Evolutionary conservation across 768 basidiomycete species (phyloP).

Genomic region (Termitomyces sp.): DNA sequence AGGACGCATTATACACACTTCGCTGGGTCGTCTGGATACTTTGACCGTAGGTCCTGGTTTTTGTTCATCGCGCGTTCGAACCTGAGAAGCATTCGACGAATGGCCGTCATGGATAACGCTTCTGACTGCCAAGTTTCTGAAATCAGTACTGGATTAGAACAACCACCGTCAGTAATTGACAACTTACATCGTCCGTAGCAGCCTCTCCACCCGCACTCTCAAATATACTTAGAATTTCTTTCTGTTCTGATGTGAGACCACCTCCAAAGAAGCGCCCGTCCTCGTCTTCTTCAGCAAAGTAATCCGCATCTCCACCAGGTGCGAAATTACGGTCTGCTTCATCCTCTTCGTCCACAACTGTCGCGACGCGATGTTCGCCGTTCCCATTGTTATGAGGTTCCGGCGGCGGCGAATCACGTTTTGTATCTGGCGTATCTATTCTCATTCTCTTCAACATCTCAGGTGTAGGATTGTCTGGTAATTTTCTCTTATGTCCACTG

Average conservation of each 20-base stretch:
- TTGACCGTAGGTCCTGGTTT: conserved; percentile 95
- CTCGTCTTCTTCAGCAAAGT: conserved; percentile 86
- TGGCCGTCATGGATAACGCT: conserved; percentile 59
- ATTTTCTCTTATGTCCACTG: conserved; percentile 62
- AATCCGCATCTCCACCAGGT: conserved; percentile 85
- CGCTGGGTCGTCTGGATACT: conserved; percentile 86
- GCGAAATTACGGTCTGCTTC: conserved; percentile 54
- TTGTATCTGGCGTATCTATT: conserved; percentile 34
- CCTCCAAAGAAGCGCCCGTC: conserved; percentile 94
- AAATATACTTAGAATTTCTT: conserved; percentile 93
- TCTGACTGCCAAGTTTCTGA: conserved; percentile 40
- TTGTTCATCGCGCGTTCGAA: conserved; percentile 90
- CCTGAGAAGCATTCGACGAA: conserved; percentile 68
- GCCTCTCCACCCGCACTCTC: conserved; percentile 66
- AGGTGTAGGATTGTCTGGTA: conserved; percentile 70
- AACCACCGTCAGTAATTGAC: background rate
- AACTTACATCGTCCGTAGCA: conserved; percentile 61
- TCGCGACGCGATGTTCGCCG: conserved; percentile 33
- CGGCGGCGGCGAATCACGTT: conserved; percentile 2
- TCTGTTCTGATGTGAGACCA: conserved; percentile 88
- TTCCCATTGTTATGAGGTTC: conserved; percentile 10
- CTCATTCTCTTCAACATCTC: conserved; percentile 82
- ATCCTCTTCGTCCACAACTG: conserved; percentile 61
- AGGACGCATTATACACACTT: conserved; percentile 44
- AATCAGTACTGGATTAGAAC: conserved; percentile 16